Conservation (phyloP, 495 filamentous ascomycete species). For the Cenococcum geophilum region DNA sequence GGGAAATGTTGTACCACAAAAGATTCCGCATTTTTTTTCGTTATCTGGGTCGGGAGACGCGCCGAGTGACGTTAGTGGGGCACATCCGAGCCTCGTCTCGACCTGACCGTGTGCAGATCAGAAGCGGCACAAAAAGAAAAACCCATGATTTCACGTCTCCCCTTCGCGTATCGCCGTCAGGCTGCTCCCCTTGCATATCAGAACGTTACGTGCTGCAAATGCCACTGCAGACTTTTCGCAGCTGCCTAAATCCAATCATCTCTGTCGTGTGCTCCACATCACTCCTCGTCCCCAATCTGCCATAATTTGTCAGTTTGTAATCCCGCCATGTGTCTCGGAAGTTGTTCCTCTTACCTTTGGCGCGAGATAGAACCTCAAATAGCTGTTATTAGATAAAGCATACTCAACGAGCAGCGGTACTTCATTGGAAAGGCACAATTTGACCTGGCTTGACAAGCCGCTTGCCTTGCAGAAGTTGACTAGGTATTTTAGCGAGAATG, state of each 20-base stretch:
- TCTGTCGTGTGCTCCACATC: background rate
- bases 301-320: slow-evolving; percentile 12
- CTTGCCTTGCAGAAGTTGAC: slow-evolving; percentile 99
- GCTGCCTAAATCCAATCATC: background rate
- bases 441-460: slow-evolving; percentile 73
- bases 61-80: no score
- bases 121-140: background rate
- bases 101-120: background rate
- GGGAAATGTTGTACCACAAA: no score
- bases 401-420: slow-evolving; percentile 96
- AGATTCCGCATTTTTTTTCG: no score
- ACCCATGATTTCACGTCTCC: background rate
- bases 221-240: background rate
- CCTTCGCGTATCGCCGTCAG: background rate
- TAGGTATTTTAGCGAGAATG: slow-evolving; percentile 98
- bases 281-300: slow-evolving; percentile 90
- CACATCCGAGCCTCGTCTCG: no score
- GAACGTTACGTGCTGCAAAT: background rate
- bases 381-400: slow-evolving; percentile 70
- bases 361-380: slow-evolving; percentile 92
- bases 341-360: slow-evolving; percentile 66
- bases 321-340: no score
- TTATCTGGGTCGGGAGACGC: no score
- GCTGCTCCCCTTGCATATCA: background rate
- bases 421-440: slow-evolving; percentile 89